Percentiles rank a stretch among this genome's conserved stretches.
Conservation (phyloP, 441 rosid species). For the Bruguiera hainesii region DNA sequence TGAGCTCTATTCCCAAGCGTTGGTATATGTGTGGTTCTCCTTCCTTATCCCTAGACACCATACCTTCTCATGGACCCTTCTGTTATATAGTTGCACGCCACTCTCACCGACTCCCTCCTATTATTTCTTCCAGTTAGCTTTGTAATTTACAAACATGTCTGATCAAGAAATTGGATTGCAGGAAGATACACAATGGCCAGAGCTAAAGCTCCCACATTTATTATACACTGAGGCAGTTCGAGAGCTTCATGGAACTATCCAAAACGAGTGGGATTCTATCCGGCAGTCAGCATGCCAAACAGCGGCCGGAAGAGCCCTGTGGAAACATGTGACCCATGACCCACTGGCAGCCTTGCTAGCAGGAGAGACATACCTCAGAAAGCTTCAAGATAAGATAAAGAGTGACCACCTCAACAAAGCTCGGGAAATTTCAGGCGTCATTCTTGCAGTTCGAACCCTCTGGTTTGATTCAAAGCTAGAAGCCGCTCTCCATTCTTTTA, state of each 20-base stretch:
- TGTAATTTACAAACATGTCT: conserved; percentile 36
- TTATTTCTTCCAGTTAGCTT: conserved; percentile 9
- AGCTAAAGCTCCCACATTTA: conserved; percentile 57
- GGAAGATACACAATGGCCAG: conserved; percentile 41
- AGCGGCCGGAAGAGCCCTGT: conserved; percentile 90
- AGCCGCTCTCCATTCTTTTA: conserved; percentile 59
- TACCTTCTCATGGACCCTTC: conserved; percentile 17
- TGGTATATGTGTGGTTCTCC: conserved; percentile 91
- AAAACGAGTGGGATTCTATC: conserved; percentile 65
- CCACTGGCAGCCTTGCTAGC: conserved; percentile 81
- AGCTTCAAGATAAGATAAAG: conserved; percentile 71
- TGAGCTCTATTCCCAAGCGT: conserved; percentile 42
- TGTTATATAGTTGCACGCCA: conserved; percentile 33
- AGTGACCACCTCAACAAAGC: conserved; percentile 66
- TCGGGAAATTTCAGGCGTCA: conserved; percentile 74
- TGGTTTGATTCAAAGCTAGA: conserved; percentile 89
- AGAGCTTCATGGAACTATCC: conserved; percentile 58
- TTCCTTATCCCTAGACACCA: conserved; percentile 67
- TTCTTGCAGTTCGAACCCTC: conserved; percentile 82
- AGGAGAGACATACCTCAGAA: conserved; percentile 71
- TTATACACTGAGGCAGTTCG: conserved; percentile 38
- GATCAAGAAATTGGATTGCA: conserved; percentile 37
- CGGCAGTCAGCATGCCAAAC: conserved; percentile 80
- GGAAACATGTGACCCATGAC: conserved; percentile 77
- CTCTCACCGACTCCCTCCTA: conserved; percentile 24